Percentiles rank a stretch among this genome's conserved stretches.
These are phyloP conservation scores for Gossypium stocksii DNA, from an alignment of 345 rosid species.

Conservation along the genomic window DNA sequence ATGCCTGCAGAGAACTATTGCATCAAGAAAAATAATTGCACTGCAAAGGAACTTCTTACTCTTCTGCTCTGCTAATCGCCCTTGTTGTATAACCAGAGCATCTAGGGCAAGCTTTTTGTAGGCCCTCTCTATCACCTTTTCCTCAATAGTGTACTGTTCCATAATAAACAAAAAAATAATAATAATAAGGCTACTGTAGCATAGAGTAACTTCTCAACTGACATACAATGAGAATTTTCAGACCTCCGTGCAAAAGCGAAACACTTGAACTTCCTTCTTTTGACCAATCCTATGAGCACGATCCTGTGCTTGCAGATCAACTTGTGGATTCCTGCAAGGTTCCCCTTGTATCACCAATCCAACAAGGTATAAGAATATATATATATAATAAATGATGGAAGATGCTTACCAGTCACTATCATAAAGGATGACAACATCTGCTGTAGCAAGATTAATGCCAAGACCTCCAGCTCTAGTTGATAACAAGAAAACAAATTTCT, in stretches of 20 bases:
- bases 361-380: slow-evolving; percentile 9
- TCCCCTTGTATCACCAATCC: slow-evolving; percentile 20
- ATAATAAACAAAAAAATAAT: slow-evolving; percentile 17
- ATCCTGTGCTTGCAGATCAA: slow-evolving; percentile 98
- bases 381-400: neutral
- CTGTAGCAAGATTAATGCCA: slow-evolving; percentile 99
- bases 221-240: slow-evolving; percentile 13
- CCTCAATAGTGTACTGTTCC: slow-evolving; percentile 93
- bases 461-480: slow-evolving; percentile 99
- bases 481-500: slow-evolving; percentile 89
- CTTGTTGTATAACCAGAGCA: slow-evolving; percentile 98
- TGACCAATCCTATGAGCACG: slow-evolving; percentile 99
- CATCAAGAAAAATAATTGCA: slow-evolving; percentile 3
- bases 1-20: neutral
- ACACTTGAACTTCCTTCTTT: slow-evolving; percentile 99
- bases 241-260: slow-evolving; percentile 97
- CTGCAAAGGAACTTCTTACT: slow-evolving; percentile 41
- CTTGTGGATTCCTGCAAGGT: slow-evolving; percentile 92
- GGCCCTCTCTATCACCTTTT: slow-evolving; percentile 93
- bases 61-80: slow-evolving; percentile 95
- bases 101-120: slow-evolving; percentile 97
- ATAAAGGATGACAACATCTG: slow-evolving; percentile 97
- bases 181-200: neutral
- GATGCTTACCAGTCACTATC: slow-evolving; percentile 91
- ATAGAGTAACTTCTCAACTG: neutral